phyloP scores from a whole-genome alignment of 2,329 filamentous ascomycete species.

The Hymenoscyphus infarciens region DNA sequence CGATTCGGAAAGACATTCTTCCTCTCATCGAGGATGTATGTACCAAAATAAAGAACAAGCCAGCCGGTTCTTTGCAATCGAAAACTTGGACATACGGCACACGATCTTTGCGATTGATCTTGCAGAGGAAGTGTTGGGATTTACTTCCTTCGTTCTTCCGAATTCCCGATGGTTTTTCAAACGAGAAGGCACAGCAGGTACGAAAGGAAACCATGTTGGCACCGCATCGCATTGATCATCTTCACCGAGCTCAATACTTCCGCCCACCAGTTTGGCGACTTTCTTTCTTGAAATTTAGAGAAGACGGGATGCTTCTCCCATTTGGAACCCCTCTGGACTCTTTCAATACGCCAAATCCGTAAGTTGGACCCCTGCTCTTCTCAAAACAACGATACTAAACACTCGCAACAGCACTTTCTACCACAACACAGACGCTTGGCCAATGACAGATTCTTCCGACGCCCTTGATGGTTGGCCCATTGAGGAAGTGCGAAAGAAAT shows the following conservation, averaged over 20 bases:
- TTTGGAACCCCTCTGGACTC: neutral
- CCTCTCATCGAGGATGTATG: conserved; percentile 36
- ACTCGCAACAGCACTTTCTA: neutral
- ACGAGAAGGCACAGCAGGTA: conserved; percentile 25
- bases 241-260: conserved; percentile 32
- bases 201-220: conserved; percentile 34
- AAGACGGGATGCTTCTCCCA: conserved; percentile 12
- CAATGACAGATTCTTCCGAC: neutral
- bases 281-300: conserved; percentile 33
- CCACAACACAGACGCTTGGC: neutral
- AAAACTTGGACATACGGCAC: conserved; percentile 13
- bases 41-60: conserved; percentile 34
- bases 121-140: neutral
- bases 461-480: neutral
- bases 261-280: conserved; percentile 31
- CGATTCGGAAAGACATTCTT: conserved; percentile 12
- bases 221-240: conserved; percentile 33
- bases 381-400: neutral
- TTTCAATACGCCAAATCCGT: neutral
- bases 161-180: neutral
- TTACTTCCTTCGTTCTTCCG: neutral
- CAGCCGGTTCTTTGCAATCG: conserved; percentile 4
- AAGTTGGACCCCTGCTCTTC: neutral
- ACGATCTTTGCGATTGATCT: neutral
- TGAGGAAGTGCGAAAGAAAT: neutral